phyloP scores from a whole-genome alignment of 768 basidiomycete genomes.

The Russula sp. region DNA sequence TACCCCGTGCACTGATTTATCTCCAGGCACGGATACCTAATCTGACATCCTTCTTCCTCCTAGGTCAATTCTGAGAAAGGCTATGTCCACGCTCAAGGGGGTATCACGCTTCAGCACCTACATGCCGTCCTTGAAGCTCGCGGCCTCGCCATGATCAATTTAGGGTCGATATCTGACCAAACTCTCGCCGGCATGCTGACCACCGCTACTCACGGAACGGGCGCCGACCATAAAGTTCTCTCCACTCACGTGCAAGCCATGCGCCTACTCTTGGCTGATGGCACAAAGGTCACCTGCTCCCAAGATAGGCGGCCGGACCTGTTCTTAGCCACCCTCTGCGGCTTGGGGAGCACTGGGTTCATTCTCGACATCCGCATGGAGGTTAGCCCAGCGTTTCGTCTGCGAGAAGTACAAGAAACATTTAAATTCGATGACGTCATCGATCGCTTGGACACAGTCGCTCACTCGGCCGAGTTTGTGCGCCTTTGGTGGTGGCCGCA shows the following conservation, averaged over 20 bases:
- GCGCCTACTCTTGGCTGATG: slow-evolving; percentile 71
- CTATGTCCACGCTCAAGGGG: slow-evolving; percentile 68
- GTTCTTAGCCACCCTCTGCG: slow-evolving; percentile 86
- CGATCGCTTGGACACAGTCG: slow-evolving; percentile 48
- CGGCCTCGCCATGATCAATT: slow-evolving; percentile 80
- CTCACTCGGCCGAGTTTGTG: slow-evolving; percentile 74
- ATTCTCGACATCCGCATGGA: slow-evolving; percentile 72
- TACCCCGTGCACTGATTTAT: slow-evolving; percentile 5
- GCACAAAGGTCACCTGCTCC: slow-evolving; percentile 62
- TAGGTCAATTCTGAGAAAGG: slow-evolving; percentile 67
- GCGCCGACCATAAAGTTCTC: slow-evolving; percentile 70
- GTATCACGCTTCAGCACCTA: slow-evolving; percentile 70
- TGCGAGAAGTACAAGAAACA: slow-evolving; percentile 66
- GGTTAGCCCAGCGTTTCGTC: slow-evolving; percentile 75
- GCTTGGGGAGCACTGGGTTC: slow-evolving; percentile 85
- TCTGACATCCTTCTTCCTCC: slow-evolving; percentile 20
- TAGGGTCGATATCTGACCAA: slow-evolving; percentile 96
- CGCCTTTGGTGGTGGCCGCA: slow-evolving; percentile 95
- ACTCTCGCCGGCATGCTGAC: slow-evolving; percentile 88
- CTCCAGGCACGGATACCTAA: slow-evolving; percentile 17
- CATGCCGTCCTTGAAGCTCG: slow-evolving; percentile 60
- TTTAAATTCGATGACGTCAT: slow-evolving; percentile 60
- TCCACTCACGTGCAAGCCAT: slow-evolving; percentile 76
- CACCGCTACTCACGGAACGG: slow-evolving; percentile 94
- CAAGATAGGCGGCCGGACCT: slow-evolving; percentile 59